Evolutionary conservation across 306 rosid genomes (phyloP), one percentile per base, ranked within the genome.

Genomic region (Prunus mira): DNA sequence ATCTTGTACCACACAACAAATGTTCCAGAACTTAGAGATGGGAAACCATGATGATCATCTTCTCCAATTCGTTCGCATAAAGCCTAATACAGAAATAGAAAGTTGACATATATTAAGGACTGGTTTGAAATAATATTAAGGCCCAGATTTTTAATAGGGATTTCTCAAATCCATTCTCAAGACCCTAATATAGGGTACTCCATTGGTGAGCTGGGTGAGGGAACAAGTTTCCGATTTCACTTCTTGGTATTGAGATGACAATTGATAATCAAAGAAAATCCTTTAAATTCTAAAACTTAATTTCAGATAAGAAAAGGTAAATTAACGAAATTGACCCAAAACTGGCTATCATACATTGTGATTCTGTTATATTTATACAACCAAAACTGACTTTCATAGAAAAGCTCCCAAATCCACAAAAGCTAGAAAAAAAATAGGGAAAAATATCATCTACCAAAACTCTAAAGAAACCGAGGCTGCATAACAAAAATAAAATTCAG

Each of bases 1-100:
- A 65, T 78, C 72, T 80, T 77, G 65, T 72, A 80, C 87, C 87
- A 84, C 30, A 84, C 79, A 76, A 49, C 72, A 20, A 80, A 76
- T 46, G 84, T 84, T 80, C 80, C 73, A 46, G 87, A 80, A 76
- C 72, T 50, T 34, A 83, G 46, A 55, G 87, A 67, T 43, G 82
- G 84, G 57, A 80, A 84, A 80, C 77, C 79, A 67, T 52, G 63
- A 45, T 20, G n/a, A 63, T 67, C 79, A 67, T 72, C 82, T 22
- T 72, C 82, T 68, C 76, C 87, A 60, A 52, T 22, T 46, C 46
- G 24, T 65, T 69, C 60, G 65, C 66, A 65, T 5, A 62, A 65
- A 66, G 75, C 79, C 81, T 83, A 72, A n/a, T 30, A 60, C 14
- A 75, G 56, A 79, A 65, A 71, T 25, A 20, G 28, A 74, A 30